Conservation (phyloP, 2,329 filamentous ascomycete genomes). For the Arthrobotrys sinensis region DNA sequence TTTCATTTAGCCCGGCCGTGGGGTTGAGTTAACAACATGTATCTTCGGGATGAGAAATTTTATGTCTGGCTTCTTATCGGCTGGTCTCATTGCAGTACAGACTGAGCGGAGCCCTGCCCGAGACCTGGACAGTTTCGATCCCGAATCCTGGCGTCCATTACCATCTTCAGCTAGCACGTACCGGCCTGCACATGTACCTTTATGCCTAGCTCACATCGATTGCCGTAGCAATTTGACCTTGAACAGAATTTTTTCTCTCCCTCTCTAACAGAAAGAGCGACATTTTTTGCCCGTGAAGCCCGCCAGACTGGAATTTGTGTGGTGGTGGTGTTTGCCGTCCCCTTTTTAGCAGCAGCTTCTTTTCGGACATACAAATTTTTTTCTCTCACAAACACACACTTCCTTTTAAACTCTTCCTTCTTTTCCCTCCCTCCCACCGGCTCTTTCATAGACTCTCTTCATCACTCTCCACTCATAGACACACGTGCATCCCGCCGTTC, state of each 20-base stretch:
- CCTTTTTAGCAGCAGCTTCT: slow-evolving; percentile 54
- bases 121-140: slow-evolving; percentile 11
- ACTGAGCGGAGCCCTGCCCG: slow-evolving; percentile 41
- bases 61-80: slow-evolving; percentile 50
- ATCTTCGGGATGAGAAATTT: slow-evolving; percentile 59
- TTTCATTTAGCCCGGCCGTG: slow-evolving; percentile 58
- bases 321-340: slow-evolving; percentile 43
- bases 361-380: slow-evolving; percentile 57
- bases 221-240: slow-evolving; percentile 19
- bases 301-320: slow-evolving; percentile 10
- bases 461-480: slow-evolving; percentile 59
- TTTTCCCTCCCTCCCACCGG: slow-evolving; percentile 38
- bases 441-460: slow-evolving; percentile 53
- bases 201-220: slow-evolving; percentile 13
- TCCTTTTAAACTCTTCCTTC: slow-evolving; percentile 56
- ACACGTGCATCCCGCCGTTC: slow-evolving; percentile 54
- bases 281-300: slow-evolving; percentile 28
- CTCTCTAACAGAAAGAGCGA: slow-evolving; percentile 2
- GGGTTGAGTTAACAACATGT: slow-evolving; percentile 36
- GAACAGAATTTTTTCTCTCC: slow-evolving; percentile 22
- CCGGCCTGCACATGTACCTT: slow-evolving; percentile 44
- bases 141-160: slow-evolving; percentile 48
- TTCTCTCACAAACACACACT: slow-evolving; percentile 60
- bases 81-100: slow-evolving; percentile 2
- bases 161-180: slow-evolving; percentile 45